Evolutionary conservation across 2,329 filamentous ascomycete genomes (phyloP), one percentile per base, ranked within the genome.

Genomic region (Neonectria coccinea): DNA sequence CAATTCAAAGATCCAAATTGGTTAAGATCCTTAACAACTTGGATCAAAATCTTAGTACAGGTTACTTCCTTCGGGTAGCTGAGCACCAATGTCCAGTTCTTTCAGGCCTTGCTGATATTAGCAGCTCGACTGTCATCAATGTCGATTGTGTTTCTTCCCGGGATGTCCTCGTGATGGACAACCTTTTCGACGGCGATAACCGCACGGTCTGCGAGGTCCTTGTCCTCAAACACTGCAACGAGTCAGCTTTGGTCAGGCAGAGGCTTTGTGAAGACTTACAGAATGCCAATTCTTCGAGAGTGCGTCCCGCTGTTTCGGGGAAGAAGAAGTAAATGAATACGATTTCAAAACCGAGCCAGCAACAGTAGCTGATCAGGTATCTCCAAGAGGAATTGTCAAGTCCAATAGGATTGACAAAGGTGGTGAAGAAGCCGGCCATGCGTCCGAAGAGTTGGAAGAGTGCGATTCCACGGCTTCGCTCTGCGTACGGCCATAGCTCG

Each of bases 251-350:
- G 8, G 33, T 22, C 27, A 33, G 2, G 22, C 14, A 39, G 4
- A 39, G 25, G 22, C 22, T 9, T 5, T 6, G 6, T 16, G 39
- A 10, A 18, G 36, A 41, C 44, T 27, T 59, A 68, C 63, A n/a
- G 59, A 74, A 71, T 41, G 73, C 65, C 42, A 75, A 22, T 57
- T 94, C 91, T 80, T 94, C 91, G 45, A 94, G 82, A 62, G 90
- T 88, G 63, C 93, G 86, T 66, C 92, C 92, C 64, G 89, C 90
- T 0, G 91, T 94, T 79, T 94, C 91, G 9, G 91, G 91, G 76
- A 93, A 94, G 69, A 92, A 84, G 78, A 93, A 93, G 79, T 89
- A 94, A 44, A 94, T 91, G 91, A 72, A 36, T n/a, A 47, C 60
- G 10, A 72, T 50, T 56, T 76, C 74, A 41, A 76, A 73, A 11